Conservation (phyloP, 108 stramenopile genomes). For the Fragilariopsis cylindrus region DNA sequence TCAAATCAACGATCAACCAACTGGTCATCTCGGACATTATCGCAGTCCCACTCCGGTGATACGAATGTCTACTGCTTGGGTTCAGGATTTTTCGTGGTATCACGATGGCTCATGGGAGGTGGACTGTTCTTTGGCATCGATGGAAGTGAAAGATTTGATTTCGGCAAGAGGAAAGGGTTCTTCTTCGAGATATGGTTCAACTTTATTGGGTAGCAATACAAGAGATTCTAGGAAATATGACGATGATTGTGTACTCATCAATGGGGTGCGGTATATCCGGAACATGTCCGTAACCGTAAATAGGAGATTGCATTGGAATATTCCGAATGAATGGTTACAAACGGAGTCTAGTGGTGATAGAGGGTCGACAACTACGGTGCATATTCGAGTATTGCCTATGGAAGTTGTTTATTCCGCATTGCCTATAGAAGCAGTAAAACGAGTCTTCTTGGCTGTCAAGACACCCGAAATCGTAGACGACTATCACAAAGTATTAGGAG, state of each 20-base stretch:
- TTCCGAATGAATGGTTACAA: not conserved
- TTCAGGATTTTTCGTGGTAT: conserved; percentile 39
- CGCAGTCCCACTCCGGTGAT: conserved; percentile 38
- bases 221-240: not conserved
- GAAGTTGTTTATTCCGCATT: conserved; percentile 66
- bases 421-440: conserved; percentile 55
- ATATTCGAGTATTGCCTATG: conserved; percentile 50
- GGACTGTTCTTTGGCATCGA: conserved; percentile 35
- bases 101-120: conserved; percentile 53
- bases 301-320: conserved; percentile 26
- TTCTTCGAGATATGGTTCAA: conserved; percentile 14
- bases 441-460: conserved; percentile 59
- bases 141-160: conserved; percentile 43
- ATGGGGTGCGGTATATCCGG: conserved; percentile 24
- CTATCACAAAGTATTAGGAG: conserved; percentile 52
- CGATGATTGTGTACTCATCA: conserved; percentile 30
- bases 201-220: conserved; percentile 29
- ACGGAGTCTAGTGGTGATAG: conserved; percentile 5
- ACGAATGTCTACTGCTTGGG: conserved; percentile 39
- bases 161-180: conserved; percentile 1
- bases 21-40: not conserved
- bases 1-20: conserved; percentile 48
- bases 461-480: conserved; percentile 62
- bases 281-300: conserved; percentile 29
- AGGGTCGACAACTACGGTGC: conserved; percentile 34